Evolutionary conservation across 2,329 filamentous ascomycete genomes (phyloP), one percentile per base, ranked within the genome.

Genomic region (Xylaria multiplex): DNA sequence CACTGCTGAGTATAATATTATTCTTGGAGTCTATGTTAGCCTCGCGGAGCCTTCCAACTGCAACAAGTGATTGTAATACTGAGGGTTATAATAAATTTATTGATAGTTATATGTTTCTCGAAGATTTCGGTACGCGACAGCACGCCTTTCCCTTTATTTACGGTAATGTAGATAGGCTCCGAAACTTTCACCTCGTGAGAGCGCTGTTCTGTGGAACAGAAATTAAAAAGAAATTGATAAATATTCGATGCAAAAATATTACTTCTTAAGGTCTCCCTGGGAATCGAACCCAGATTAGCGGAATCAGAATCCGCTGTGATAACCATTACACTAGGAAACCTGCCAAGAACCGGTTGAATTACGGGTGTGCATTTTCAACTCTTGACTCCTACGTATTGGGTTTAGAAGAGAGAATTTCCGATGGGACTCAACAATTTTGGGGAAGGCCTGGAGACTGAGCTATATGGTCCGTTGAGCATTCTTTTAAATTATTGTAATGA

Each of bases 311-410:
- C 66, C 66, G 42, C 59, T 67, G 67, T 69, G 67, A 67, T 69
- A 64, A 67, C 67, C 67, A 69, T 69, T 69, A 69, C 67, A 69
- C 67, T 67, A 69, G 64, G 67, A 69, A 69, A 69, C 67, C 67
- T 46, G 54, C 32, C 22, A 59, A 48, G 56, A 53, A n/a, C 8
- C 11, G 30, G 42, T 46, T 61, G 43, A 22, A 5, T 4, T 3
- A 2, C 1, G 1, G 0, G 2, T 1, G 19, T 1, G 7, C 48
- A 61, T 46, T 42, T 6, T 4, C 27, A 4, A 14, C 37, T 16
- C 16, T 55, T 49, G 19, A 42, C 13, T 24, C 37, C 32, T 19
- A 37, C 42, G 13, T 27, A 24, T 11, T 43, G 27, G n/a, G 27
- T 30, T 19, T 30, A 22, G 19, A 19, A 19, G 19, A 19, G 19